Percentiles rank a stretch among this genome's conserved stretches.
phyloP scores from a whole-genome alignment of 1,139 yeast genomes.

The Yamadazyma atlantica region DNA sequence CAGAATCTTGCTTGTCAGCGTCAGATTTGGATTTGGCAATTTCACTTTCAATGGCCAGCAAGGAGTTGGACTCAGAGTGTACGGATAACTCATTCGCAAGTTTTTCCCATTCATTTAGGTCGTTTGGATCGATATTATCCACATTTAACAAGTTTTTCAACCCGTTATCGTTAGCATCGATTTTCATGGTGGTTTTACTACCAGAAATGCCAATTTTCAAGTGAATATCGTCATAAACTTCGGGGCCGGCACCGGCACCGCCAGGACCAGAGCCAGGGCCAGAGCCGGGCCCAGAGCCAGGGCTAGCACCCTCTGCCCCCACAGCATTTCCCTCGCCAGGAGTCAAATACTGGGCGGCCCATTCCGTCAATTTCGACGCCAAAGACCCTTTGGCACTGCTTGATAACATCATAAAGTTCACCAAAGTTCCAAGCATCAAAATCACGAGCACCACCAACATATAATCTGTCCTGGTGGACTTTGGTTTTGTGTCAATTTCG shows the following conservation, averaged over 20 bases:
- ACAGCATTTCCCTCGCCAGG: background rate
- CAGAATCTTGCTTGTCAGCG: background rate
- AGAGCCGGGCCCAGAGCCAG: no score
- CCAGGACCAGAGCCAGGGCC: no score
- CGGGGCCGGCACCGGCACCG: background rate
- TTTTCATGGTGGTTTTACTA: background rate
- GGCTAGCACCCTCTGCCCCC: no score
- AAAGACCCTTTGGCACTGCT: background rate
- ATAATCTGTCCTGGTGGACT: constrained; percentile 7
- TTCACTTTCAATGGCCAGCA: constrained; percentile 1
- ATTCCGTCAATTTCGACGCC: background rate
- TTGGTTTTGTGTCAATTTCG: background rate
- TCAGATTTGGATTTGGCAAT: constrained; percentile 2
- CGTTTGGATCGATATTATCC: constrained; percentile 13
- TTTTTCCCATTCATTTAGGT: constrained; percentile 17
- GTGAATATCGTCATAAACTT: background rate
- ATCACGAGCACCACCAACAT: constrained; percentile 9
- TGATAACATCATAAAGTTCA: constrained; percentile 11
- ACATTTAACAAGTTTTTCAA: constrained; percentile 12
- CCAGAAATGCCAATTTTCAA: constrained; percentile 1
- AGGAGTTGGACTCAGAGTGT: background rate
- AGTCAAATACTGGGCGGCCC: no score
- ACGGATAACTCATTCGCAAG: constrained; percentile 8
- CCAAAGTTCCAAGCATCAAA: constrained; percentile 11
- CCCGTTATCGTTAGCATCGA: constrained; percentile 3